Conservation (phyloP, 2,329 filamentous ascomycete species). For the Aspergillus udagawae region DNA sequence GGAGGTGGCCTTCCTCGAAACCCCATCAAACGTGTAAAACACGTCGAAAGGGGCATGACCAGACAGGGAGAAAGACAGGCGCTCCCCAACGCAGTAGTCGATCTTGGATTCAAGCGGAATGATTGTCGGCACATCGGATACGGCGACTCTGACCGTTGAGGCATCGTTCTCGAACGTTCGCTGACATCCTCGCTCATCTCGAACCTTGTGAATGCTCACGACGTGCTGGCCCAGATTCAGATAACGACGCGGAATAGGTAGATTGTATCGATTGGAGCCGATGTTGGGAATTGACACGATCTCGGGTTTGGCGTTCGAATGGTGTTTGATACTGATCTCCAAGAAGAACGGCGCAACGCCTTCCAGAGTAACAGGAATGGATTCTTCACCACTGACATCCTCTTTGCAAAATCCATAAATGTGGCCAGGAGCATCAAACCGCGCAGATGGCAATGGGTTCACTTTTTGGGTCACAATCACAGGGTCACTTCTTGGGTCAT, state of each 20-base stretch:
- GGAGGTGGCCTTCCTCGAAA: slow-evolving; percentile 68
- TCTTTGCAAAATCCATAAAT: slow-evolving; percentile 94
- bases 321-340: slow-evolving; percentile 90
- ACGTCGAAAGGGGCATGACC: slow-evolving; percentile 91
- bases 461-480: slow-evolving; percentile 77
- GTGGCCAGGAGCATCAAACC: slow-evolving; percentile 80
- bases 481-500: slow-evolving; percentile 62
- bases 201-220: slow-evolving; percentile 82
- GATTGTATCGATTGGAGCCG: slow-evolving; percentile 66
- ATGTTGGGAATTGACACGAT: slow-evolving; percentile 79
- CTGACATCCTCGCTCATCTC: slow-evolving; percentile 82
- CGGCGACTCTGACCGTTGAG: slow-evolving; percentile 80
- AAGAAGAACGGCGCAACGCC: slow-evolving; percentile 84
- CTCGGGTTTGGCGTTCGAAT: slow-evolving; percentile 74
- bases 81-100: slow-evolving; percentile 94
- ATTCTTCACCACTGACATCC: slow-evolving; percentile 75
- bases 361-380: slow-evolving; percentile 79
- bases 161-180: slow-evolving; percentile 67
- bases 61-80: slow-evolving; percentile 85
- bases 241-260: slow-evolving; percentile 79
- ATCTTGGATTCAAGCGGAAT: slow-evolving; percentile 76
- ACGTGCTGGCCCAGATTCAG: slow-evolving; percentile 86
- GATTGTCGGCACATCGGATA: slow-evolving; percentile 90
- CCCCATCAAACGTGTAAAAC: slow-evolving; percentile 81
- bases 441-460: slow-evolving; percentile 74